Evolutionary conservation across 768 basidiomycete genomes (phyloP).

Genomic region (Melanogaster broomeanus): DNA sequence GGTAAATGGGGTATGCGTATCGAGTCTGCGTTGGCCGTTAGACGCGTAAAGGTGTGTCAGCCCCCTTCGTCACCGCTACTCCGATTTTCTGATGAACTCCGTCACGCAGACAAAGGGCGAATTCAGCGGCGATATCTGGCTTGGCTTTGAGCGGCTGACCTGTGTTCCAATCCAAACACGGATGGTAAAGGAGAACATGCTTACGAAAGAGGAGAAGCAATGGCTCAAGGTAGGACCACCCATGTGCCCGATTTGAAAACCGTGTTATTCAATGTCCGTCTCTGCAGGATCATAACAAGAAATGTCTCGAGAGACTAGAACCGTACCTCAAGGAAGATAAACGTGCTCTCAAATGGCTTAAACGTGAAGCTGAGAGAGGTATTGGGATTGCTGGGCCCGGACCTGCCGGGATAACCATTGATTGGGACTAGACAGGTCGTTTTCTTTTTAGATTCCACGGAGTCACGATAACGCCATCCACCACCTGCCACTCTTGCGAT

Average conservation of each 20-base stretch:
- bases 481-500: constrained; percentile 17
- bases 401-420: constrained; percentile 73
- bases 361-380: constrained; percentile 71
- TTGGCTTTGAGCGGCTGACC: constrained; percentile 90
- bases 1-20: constrained; percentile 90
- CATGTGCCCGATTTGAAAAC: neutral
- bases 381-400: constrained; percentile 67
- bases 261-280: constrained; percentile 10
- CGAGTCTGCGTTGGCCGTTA: constrained; percentile 82
- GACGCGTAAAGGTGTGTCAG: constrained; percentile 48
- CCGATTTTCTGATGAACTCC: constrained; percentile 6
- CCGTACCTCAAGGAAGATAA: constrained; percentile 75
- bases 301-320: constrained; percentile 63
- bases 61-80: constrained; percentile 5
- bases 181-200: constrained; percentile 83
- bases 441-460: constrained; percentile 2
- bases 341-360: constrained; percentile 79
- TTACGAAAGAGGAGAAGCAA: constrained; percentile 80
- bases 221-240: constrained; percentile 74
- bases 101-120: constrained; percentile 60
- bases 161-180: constrained; percentile 92
- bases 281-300: constrained; percentile 77
- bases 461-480: neutral
- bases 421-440: constrained; percentile 60
- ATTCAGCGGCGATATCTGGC: constrained; percentile 77